A percentile compares a stretch with the other conserved stretches of the same genome.
Conservation (phyloP, 306 rosid species). For the Calophaca sinica region DNA sequence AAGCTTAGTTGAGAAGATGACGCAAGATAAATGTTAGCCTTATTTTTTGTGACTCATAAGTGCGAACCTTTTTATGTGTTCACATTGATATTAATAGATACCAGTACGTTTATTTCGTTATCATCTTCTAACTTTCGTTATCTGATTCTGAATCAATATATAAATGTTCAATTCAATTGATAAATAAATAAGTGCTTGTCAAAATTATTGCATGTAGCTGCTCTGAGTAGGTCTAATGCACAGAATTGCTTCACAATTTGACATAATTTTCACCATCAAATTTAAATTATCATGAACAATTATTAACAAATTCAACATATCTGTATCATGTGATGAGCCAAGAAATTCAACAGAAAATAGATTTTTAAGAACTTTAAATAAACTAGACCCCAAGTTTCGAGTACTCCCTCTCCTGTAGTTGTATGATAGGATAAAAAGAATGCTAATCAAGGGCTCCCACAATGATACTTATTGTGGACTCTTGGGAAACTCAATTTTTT, state of each 20-base stretch:
- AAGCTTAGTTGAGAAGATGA: conserved; percentile 32
- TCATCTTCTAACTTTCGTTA: background rate
- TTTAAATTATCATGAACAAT: too few relatives aligned
- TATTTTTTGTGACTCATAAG: background rate
- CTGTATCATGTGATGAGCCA: too few relatives aligned
- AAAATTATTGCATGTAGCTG: background rate
- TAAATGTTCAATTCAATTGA: background rate
- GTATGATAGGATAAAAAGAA: too few relatives aligned
- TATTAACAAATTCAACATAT: too few relatives aligned
- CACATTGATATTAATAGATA: background rate
- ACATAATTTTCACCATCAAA: background rate
- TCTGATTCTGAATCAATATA: conserved; percentile 4
- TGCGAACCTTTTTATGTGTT: too few relatives aligned
- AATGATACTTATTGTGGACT: too few relatives aligned
- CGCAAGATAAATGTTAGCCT: background rate
- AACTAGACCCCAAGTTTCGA: too few relatives aligned
- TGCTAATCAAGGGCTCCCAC: too few relatives aligned
- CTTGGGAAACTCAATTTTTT: too few relatives aligned
- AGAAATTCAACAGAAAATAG: too few relatives aligned
- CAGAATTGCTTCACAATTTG: background rate
- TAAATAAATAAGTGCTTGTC: background rate
- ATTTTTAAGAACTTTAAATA: too few relatives aligned
- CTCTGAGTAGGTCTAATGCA: background rate
- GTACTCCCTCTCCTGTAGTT: too few relatives aligned
- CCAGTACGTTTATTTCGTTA: background rate